Base-by-base conservation (phyloP, 2,329 filamentous ascomycete species). In the Scytalidium lignicola region DNA sequence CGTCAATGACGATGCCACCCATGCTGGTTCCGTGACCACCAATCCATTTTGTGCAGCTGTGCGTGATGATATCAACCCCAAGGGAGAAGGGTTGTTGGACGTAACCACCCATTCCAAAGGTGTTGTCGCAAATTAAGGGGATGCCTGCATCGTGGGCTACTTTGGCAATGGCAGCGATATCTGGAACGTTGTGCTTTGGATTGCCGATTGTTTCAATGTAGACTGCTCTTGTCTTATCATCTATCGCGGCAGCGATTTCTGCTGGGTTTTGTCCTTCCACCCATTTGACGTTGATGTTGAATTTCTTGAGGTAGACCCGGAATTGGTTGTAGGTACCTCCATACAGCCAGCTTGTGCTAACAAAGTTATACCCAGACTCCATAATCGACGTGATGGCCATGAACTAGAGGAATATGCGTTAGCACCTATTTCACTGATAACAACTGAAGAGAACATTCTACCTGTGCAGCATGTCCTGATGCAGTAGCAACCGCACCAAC, bases 141-240 rank as follows among this genome's bases (percentile, higher is more conserved):
- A 81, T 65, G 41, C 76, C 76, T 28, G 77, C 76, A 22, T 80
- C 78, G 56, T 86, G 80, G 10, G 82, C 80, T 28, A 83, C 70
- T 53, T 78, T 78, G 8, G 74, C 78, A 62, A 86, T 83, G 5
- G 74, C 76, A 61, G 83, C 80, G 48, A 86, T 79, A 55, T 86
- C 82, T 1, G 83, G 82, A 12, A 86, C 75, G 57, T 85, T 86
- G 66, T 84, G 86, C 50, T 76, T 75, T 6, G 83, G 83, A 61
- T 86, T 86, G 7, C 82, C 82, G 56, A 86, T 86, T 21, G 74
- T 81, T 66, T 86, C 83, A 17, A 85, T 66, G 56, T 82, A 86
- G n/a, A 86, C 72, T 2, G 79, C 79, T 67, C 84, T 85, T 28
- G 83, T 86, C 60, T 76, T 80, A 37, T 83, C 80, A 60, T 86